Base-by-base conservation (phyloP, 345 rosid genomes). In the Citrus hindsii region DNA sequence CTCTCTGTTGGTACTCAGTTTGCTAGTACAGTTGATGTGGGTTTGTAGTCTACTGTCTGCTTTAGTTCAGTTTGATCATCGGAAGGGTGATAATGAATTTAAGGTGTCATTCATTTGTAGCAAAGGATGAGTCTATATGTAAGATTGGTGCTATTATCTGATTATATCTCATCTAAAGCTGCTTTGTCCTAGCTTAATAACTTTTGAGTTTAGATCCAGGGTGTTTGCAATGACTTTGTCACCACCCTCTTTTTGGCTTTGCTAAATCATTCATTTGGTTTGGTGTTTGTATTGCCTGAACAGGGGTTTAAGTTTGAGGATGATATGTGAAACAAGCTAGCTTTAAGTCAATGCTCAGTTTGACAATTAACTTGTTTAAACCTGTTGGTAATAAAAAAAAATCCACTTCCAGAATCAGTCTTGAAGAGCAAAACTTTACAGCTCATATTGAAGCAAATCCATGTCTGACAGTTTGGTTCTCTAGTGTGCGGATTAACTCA, bases 61-160 rank as follows among this genome's bases (percentile, higher is more conserved):
- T 76, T 32, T 76, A 28, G 33, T 51, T 18, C 33, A 8, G 53
- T 77, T 21, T 33, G 77, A 71, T 80, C 68, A 48, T 62, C n/a
- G n/a, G 24, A 69, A 33, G 30, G 75, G 61, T 73, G 32, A 75
- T 18, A n/a, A 12, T n/a, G 24, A 51, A 16, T 66, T 13, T 74
- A 33, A 66, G 53, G 33, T 25, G 64, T 33, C 51, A 22, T 53
- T 16, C 33, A 61, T 33, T 32, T 76, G 35, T 9, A n/a, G n/a
- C 22, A 55, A 28, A 67, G 32, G 35, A 67, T 66, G 55, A 33
- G 55, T 67, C 58, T n/a, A 32, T 66, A 33, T 51, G 78, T 65
- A 51, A 48, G 62, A 65, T 66, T 19, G n/a, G n/a, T 75, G 22
- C 48, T 53, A 46, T 75, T 51, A 64, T 30, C 42, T 64, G 48